Conservation (phyloP, 495 filamentous ascomycete species). For the Evernia prunastri region DNA sequence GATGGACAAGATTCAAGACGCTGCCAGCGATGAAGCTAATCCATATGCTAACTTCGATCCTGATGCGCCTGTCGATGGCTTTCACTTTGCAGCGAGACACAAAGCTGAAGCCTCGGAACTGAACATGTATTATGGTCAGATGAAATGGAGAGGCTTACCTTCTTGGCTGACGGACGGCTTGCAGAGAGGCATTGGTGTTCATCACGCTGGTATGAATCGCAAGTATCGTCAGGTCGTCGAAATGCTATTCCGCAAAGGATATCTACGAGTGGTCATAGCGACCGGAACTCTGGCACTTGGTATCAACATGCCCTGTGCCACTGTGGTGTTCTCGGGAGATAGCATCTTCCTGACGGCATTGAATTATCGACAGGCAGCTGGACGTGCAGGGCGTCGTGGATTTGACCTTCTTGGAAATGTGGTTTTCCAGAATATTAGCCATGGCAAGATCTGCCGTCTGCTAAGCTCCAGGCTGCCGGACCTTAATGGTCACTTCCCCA, state of each 20-base stretch:
- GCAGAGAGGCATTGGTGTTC: constrained; percentile 61
- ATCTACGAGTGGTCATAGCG: constrained; percentile 63
- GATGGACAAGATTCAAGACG: constrained; percentile 47
- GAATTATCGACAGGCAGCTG: constrained; percentile 69
- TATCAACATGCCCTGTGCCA: constrained; percentile 83
- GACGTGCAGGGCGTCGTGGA: constrained; percentile 70
- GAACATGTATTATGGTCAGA: constrained; percentile 37
- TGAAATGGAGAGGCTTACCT: constrained; percentile 40
- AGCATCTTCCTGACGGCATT: constrained; percentile 64
- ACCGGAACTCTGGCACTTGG: constrained; percentile 71
- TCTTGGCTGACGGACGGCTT: constrained; percentile 49
- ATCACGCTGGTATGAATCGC: constrained; percentile 73
- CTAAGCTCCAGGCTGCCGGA: constrained; percentile 66
- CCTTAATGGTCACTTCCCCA: constrained; percentile 70
- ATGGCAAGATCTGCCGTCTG: constrained; percentile 51
- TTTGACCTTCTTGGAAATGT: constrained; percentile 78
- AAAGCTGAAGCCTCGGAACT: constrained; percentile 50
- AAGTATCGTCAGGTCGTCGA: constrained; percentile 66
- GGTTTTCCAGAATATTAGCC: constrained; percentile 52
- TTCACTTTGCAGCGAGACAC: constrained; percentile 57
- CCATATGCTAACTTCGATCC: constrained; percentile 59
- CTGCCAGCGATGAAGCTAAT: constrained; percentile 46
- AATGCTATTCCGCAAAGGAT: constrained; percentile 69
- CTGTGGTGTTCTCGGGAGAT: constrained; percentile 69
- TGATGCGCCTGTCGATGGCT: constrained; percentile 51